Base-by-base conservation (phyloP, 163 green algal genomes). In the Chloromonas sp. region DNA sequence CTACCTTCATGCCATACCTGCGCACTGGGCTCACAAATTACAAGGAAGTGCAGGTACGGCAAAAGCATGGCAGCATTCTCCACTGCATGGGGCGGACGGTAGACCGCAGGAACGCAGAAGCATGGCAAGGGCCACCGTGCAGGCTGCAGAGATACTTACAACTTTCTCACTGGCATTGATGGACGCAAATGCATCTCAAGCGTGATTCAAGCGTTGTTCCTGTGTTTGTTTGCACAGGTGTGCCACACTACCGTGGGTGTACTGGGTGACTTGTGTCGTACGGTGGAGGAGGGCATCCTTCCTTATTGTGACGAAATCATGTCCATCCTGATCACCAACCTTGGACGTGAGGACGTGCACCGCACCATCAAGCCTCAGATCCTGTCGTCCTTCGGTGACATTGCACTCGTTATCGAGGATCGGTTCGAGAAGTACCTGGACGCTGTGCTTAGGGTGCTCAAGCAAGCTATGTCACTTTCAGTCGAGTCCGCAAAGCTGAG, bases 351-450 rank as follows among this genome's bases (percentile, higher is more conserved):
- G 74, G 87, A 94, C n/a, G 94, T 99, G 83, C 94, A 98, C 88
- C 93, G 97, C 82, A 95, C 86, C 81, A 95, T 99, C 88, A 99
- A 99, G 92, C 97, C 97, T 0, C 90, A 95, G 78, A 98, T 99
- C 83, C 92, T 99, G 74, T 94, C 90, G 0, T 91, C 90, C 2
- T 98, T 99, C 92, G 96, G 96, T 0, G 97, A 99, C 89, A 93
- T 99, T n/a, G 96, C 95, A 57, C 89, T 99, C 14, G 94, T 95
- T 0, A 93, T 98, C 14, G 94, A 92, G 5, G 92, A 95, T 78
- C 61, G 85, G 1, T 99, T 98, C 87, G 94, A 96, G 79, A 96
- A 96, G 91, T 97, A 96, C 81, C 14, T 94, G 81, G 87, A 90
- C 57, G 85, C 84, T 0, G 90, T 93, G 61, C 84, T 85, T 60